These are phyloP conservation scores for Morella rubra DNA, from an alignment of 306 rosid species.

Conservation along the genomic window DNA sequence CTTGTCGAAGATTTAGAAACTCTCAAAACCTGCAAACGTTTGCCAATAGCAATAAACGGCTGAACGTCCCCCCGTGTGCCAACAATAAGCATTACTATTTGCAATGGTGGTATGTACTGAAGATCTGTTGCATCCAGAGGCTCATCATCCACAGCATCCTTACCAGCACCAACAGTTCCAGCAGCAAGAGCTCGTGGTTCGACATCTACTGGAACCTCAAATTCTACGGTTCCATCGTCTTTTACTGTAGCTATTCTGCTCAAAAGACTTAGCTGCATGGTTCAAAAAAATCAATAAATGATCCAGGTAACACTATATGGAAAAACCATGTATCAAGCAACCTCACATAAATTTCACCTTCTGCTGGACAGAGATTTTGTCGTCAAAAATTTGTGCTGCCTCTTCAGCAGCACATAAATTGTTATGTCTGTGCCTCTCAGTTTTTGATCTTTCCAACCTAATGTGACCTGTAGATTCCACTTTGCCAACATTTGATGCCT, in stretches of 20 bases:
- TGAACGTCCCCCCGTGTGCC: slow-evolving; percentile 99
- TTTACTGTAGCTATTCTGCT: slow-evolving; percentile 89
- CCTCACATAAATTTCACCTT: slow-evolving; percentile 49
- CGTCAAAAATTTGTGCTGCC: slow-evolving; percentile 72
- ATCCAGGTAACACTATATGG: not conserved
- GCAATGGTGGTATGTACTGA: slow-evolving; percentile 70
- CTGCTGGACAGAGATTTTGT: slow-evolving; percentile 54
- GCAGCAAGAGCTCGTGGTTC: slow-evolving; percentile 51
- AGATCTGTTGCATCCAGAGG: slow-evolving; percentile 58
- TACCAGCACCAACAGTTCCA: slow-evolving; percentile 29
- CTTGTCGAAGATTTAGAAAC: slow-evolving; percentile 19
- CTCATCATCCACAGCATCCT: slow-evolving; percentile 48
- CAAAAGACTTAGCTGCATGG: slow-evolving; percentile 77
- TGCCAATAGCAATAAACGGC: slow-evolving; percentile 93
- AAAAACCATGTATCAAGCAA: slow-evolving; percentile 6
- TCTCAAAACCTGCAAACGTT: slow-evolving; percentile 78
- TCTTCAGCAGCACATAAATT: slow-evolving; percentile 58
- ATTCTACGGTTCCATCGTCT: slow-evolving; percentile 90
- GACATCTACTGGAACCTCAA: slow-evolving; percentile 81
- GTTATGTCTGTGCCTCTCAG: slow-evolving; percentile 58
- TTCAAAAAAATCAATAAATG: slow-evolving; percentile 30
- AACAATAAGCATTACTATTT: slow-evolving; percentile 87
- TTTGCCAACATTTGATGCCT: slow-evolving; percentile 42
- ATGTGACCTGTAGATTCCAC: slow-evolving; percentile 41
- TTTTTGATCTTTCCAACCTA: slow-evolving; percentile 72